Base-by-base conservation (phyloP, 2,329 filamentous ascomycete species). In the Trichophyton simii region DNA sequence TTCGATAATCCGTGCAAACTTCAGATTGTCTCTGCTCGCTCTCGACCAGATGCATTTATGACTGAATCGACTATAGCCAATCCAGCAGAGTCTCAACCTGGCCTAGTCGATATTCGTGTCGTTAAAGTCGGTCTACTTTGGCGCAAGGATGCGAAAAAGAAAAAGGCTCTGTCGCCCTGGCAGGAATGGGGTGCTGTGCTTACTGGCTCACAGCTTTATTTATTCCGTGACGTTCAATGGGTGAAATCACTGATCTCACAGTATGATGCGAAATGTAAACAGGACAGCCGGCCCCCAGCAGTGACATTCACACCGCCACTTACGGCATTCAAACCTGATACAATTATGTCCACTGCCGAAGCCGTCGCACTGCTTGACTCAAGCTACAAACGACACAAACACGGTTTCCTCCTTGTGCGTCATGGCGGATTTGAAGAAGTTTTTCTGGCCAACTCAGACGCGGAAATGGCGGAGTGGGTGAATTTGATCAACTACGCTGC, bases 141-240 rank as follows among this genome's bases (percentile, higher is more conserved):
- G 94, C 85, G 94, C 52, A 99, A 99, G 72, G 91, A 96, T 65
- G 78, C 82, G 0, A 96, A 95, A 76, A 96, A 92, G 76, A 92
- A 94, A 76, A 95, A 95, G 74, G 87, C 91, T 0, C 83, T 92
- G 50, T 96, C 92, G 9, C 92, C 94, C 1, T 99, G 94, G 94
- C 92, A 96, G 71, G 94, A 99, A 80, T 99, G 94, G 94, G 94
- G 94, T 59, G 94, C 91, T 25, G 88, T 99, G 62, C 81, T 99
- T 34, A 99, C 94, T 0, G 90, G 92, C n/a, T 95, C 94, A 4
- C 92, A 96, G 70, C 82, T 99, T 6, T 99, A 96, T 73, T 90
- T 99, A 73, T 99, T 97, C 77, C 87, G 89, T 62, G 96, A 97
- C 71, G 87, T 90, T 3, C 81, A 85, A 20, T 99, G 94, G 92